Percentiles rank a stretch among this genome's conserved stretches.
Conservation (phyloP, 495 filamentous ascomycete species). For the Penicillium psychrofluorescens region DNA sequence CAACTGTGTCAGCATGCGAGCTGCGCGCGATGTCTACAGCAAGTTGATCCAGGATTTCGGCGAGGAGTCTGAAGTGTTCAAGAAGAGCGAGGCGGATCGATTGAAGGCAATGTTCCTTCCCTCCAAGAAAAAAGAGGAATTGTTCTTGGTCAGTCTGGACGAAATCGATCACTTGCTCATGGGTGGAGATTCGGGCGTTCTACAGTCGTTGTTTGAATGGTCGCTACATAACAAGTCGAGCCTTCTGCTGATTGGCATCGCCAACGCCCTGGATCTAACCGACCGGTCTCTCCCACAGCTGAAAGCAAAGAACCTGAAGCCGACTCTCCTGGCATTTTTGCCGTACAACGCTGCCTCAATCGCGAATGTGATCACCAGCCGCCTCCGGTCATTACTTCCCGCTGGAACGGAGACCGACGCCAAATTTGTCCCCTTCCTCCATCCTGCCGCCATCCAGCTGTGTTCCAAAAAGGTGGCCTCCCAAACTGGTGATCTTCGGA, state of each 20-base stretch:
- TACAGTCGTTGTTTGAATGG: conserved; percentile 93
- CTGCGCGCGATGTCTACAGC: conserved; percentile 70
- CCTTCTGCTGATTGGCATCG: conserved; percentile 83
- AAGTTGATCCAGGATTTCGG: conserved; percentile 62
- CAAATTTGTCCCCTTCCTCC: conserved; percentile 76
- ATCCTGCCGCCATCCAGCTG: conserved; percentile 86
- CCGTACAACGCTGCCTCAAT: conserved; percentile 92
- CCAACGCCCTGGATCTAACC: conserved; percentile 92
- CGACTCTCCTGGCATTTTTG: conserved; percentile 81
- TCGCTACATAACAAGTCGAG: conserved; percentile 70
- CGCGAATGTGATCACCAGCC: conserved; percentile 73
- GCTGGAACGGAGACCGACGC: conserved; percentile 36
- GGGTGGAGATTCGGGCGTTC: conserved; percentile 65
- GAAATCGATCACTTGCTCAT: conserved; percentile 92
- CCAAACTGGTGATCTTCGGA: conserved; percentile 88
- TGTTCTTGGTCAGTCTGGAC: conserved; percentile 79
- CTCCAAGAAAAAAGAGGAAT: conserved; percentile 40
- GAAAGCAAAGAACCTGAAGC: conserved; percentile 85
- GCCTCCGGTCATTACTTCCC: conserved; percentile 64
- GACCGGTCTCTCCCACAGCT: conserved; percentile 91
- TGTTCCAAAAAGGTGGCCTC: conserved; percentile 90
- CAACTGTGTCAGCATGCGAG: conserved; percentile 95
- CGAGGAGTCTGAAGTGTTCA: conserved; percentile 48
- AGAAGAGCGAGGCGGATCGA: conserved; percentile 45
- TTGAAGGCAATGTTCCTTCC: conserved; percentile 59